Evolutionary conservation across 2,329 filamentous ascomycete genomes (phyloP), one percentile per base, ranked within the genome.

Genomic region (Hymenoscyphus albidus): DNA sequence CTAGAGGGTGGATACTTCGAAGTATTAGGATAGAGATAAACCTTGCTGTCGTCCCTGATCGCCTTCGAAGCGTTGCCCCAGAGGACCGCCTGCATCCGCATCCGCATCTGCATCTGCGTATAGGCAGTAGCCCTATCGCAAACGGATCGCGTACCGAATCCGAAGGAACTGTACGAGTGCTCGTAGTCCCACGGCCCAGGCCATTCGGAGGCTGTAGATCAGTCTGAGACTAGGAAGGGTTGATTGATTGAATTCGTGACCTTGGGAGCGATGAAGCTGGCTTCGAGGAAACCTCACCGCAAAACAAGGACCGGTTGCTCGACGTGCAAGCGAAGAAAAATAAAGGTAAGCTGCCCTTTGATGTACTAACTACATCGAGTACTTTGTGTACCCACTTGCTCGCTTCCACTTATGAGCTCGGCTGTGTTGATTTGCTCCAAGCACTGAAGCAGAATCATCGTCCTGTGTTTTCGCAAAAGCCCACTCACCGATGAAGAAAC

Each of bases 271-370:
- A 59, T 63, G 51, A 71, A 70, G 63, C 63, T 66, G 13, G 62
- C 65, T 14, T 69, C 69, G 3, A 64, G 71, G 18, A 72, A 70
- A 63, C 67, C 69, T 1, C 72, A 73, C 64, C 69, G 72, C 13
- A 79, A 78, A 71, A 77, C 76, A 42, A 73, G 77, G 58, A 78
- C 76, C 0, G 78, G 77, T 1, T 80, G 78, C 64, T 65, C 72
- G 35, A 76, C 72, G 0, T 80, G 78, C 65, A 79, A 80, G 64
- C 62, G 70, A 9, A 73, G 78, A 39, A 80, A 79, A 69, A 77
- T 79, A 59, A 79, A 80, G 75, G 77, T 77, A 38, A 61, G 64
- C 66, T 10, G 35, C 9, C 35, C 35, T 35, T 35, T 5, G 35
- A 35, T 51, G 14, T 44, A 44, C n/a, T 2, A 16, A 44, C 14